phyloP scores from a whole-genome alignment of 257 asterid species.

The Vinca minor region DNA sequence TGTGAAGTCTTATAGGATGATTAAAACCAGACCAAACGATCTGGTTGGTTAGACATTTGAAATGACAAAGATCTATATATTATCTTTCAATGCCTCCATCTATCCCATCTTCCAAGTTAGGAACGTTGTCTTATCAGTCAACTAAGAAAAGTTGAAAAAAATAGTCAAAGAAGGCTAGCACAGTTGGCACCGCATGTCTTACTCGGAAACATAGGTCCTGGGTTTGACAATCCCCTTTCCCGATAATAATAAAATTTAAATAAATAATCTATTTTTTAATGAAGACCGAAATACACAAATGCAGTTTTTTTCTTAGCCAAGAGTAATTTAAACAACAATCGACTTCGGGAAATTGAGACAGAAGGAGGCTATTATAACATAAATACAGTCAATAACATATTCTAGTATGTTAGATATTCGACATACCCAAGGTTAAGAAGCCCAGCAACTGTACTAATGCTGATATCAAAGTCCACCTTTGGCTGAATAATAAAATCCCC shows the following conservation, averaged over 20 bases:
- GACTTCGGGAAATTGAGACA: neutral
- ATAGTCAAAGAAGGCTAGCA: no score
- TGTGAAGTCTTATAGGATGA: neutral
- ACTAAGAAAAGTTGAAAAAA: neutral
- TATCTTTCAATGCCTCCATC: no score
- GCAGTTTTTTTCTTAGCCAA: neutral
- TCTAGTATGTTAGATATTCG: slow-evolving; percentile 8
- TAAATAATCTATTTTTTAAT: no score
- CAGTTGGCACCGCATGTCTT: no score
- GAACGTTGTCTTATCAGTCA: neutral
- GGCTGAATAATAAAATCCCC: slow-evolving; percentile 94
- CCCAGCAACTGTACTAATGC: slow-evolving; percentile 97
- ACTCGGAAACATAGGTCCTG: no score
- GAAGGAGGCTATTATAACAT: neutral
- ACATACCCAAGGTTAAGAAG: slow-evolving; percentile 97
- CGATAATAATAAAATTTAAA: no score
- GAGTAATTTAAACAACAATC: neutral
- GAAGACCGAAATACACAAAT: neutral
- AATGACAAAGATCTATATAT: neutral
- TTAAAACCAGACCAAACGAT: neutral
- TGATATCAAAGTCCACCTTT: slow-evolving; percentile 97
- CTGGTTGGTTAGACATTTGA: neutral
- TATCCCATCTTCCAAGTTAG: neutral
- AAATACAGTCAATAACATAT: neutral
- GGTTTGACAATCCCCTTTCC: no score